Percentiles rank a stretch among this genome's conserved stretches.
Conservation (phyloP, 805 yeast species). For the Starmerella gropengiesseri region DNA sequence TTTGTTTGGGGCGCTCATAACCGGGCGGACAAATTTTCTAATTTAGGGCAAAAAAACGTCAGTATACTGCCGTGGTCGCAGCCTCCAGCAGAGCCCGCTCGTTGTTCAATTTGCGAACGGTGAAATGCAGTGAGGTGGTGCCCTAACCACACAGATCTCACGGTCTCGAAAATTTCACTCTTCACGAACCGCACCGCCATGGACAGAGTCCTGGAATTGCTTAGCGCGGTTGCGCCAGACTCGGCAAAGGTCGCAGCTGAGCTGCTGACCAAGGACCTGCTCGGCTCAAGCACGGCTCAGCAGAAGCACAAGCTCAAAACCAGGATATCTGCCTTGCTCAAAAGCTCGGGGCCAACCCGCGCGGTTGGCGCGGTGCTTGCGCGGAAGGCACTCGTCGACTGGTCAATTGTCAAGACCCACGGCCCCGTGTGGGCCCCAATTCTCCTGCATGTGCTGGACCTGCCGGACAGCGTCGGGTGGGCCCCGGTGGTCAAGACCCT, state of each 20-base stretch:
- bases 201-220: constrained; percentile 18
- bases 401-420: constrained; percentile 30
- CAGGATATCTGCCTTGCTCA: constrained; percentile 30
- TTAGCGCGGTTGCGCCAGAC: constrained; percentile 2
- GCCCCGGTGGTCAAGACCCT: constrained; percentile 26
- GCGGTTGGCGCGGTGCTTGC: constrained; percentile 34
- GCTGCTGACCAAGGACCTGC: constrained; percentile 8
- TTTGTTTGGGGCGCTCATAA: too few species aligned
- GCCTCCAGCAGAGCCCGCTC: too few species aligned
- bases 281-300: constrained; percentile 8
- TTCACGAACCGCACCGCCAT: constrained; percentile 2
- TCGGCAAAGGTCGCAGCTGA: constrained; percentile 2
- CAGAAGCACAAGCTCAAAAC: constrained; percentile 27
- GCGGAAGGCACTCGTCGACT: constrained; percentile 22
- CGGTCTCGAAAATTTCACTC: neutral
- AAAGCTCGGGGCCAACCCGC: constrained; percentile 29
- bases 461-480: constrained; percentile 30
- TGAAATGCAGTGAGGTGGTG: too few species aligned
- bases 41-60: too few species aligned
- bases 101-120: too few species aligned
- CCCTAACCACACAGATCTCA: too few species aligned
- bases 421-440: constrained; percentile 33
- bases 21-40: too few species aligned
- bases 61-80: too few species aligned
- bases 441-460: constrained; percentile 32